Percentiles rank a stretch among this genome's conserved stretches.
These are phyloP conservation scores for Pigoraptor vietnamica DNA, from an alignment of 78 protist species.

Conservation along the genomic window DNA sequence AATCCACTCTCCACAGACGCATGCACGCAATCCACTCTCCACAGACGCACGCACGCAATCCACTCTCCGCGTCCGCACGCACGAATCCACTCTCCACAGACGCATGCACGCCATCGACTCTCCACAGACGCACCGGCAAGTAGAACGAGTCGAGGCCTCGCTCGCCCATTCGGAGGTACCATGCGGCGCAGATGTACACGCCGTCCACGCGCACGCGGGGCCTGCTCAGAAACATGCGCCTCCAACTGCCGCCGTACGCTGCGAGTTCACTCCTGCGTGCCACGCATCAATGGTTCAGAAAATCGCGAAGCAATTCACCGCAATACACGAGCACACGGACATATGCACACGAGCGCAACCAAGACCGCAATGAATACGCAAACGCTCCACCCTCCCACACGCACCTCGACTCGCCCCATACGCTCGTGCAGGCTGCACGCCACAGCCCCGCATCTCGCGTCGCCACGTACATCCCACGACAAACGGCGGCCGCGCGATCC, in stretches of 20 bases:
- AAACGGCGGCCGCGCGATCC: background rate
- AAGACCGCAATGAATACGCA: background rate
- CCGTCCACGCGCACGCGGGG: slow-evolving; percentile 4
- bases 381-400: background rate
- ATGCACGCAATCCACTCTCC: too few relatives aligned
- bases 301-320: too few relatives aligned
- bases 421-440: background rate
- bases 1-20: too few relatives aligned
- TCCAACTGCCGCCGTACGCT: background rate
- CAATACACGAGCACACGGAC: too few relatives aligned
- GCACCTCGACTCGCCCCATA: background rate
- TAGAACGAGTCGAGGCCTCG: background rate
- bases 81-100: too few relatives aligned
- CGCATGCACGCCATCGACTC: too few relatives aligned
- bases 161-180: background rate
- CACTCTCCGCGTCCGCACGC: too few relatives aligned
- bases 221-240: background rate
- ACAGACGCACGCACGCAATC: too few relatives aligned
- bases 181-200: background rate
- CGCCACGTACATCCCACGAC: background rate
- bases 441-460: background rate
- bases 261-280: background rate
- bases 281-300: too few relatives aligned
- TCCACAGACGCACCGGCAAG: background rate
- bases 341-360: background rate